Percentiles rank a stretch among this genome's conserved stretches.
Conservation (phyloP, 106 monocot genomes). For the Gastrodia elata region DNA sequence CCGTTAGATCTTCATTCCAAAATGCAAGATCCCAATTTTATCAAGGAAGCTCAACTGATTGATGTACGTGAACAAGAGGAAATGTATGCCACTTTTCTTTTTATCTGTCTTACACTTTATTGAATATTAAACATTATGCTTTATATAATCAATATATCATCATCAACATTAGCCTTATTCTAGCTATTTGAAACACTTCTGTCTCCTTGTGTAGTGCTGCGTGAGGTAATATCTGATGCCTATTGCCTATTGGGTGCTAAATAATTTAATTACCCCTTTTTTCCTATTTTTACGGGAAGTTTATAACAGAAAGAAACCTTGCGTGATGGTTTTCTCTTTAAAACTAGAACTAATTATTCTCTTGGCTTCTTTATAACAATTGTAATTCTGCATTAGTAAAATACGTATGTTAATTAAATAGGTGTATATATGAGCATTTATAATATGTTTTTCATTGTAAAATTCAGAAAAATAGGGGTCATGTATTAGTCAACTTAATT, state of each 20-base stretch:
- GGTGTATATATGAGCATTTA: too few species aligned
- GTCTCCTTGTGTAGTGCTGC: not conserved
- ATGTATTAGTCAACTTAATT: too few species aligned
- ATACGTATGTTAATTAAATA: too few species aligned
- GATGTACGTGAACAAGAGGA: conserved; percentile 96
- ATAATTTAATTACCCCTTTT: not conserved
- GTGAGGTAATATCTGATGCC: not conserved
- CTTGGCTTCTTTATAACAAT: not conserved
- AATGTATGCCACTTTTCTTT: conserved; percentile 49
- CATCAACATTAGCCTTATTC: not conserved
- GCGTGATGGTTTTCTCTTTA: not conserved
- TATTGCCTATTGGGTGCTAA: not conserved
- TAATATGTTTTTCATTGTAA: too few species aligned
- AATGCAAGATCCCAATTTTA: conserved; percentile 80
- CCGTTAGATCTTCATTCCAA: conserved; percentile 75
- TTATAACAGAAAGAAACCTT: not conserved
- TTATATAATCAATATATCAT: not conserved
- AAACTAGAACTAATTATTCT: not conserved
- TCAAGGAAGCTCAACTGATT: conserved; percentile 88
- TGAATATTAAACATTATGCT: not conserved
- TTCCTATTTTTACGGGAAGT: not conserved
- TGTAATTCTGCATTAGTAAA: too few species aligned
- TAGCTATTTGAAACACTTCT: too few species aligned
- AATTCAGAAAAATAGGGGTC: too few species aligned
- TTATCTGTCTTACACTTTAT: not conserved